A percentile compares a stretch with the other conserved stretches of the same genome.
Evolutionary conservation across 805 yeast genomes (phyloP).

Genomic region (Blastobotrys americana): DNA sequence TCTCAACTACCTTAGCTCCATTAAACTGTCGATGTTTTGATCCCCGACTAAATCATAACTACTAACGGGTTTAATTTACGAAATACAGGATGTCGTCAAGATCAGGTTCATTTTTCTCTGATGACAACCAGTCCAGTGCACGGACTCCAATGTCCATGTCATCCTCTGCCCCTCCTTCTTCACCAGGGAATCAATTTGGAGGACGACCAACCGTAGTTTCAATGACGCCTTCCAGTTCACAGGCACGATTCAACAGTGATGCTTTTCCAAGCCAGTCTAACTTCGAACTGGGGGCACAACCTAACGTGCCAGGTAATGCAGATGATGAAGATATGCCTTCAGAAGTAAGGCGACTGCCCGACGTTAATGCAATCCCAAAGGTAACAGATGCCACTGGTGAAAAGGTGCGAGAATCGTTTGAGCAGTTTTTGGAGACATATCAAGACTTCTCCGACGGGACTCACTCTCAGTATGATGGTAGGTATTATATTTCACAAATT

Average conservation of each 20-base stretch:
- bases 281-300: neutral
- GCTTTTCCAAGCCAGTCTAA: neutral
- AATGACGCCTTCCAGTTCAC: neutral
- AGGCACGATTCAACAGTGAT: neutral
- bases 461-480: conserved; percentile 38
- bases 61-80: too few relatives aligned
- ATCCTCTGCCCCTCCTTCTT: neutral
- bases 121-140: neutral
- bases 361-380: conserved; percentile 56
- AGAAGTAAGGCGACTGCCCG: conserved; percentile 8
- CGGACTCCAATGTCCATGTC: neutral
- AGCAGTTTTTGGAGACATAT: conserved; percentile 68
- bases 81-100: neutral
- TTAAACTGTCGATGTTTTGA: too few relatives aligned
- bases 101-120: neutral
- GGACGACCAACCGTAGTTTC: neutral
- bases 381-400: conserved; percentile 91
- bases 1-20: too few relatives aligned
- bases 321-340: conserved; percentile 11
- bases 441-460: conserved; percentile 36
- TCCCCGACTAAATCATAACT: too few relatives aligned
- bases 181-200: neutral
- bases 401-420: conserved; percentile 86
- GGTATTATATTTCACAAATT: conserved; percentile 68
- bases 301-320: neutral